Evolutionary conservation across 1,139 yeast genomes (phyloP), one percentile per base, ranked within the genome.

Genomic region (Geotrichum candidum): DNA sequence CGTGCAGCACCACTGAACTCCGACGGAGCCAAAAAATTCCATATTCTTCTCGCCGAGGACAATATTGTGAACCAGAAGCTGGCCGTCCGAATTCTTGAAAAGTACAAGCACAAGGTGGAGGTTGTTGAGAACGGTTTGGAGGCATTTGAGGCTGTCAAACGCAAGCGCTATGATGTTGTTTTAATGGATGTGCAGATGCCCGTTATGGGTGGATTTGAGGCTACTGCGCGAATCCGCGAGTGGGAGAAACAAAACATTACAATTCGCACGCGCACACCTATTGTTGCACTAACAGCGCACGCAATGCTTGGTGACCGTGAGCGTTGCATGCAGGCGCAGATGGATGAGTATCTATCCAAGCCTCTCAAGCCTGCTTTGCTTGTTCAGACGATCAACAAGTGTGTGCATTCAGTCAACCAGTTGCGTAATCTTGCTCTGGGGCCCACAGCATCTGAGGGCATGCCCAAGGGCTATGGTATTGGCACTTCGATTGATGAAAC

Each of bases 151-250:
- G 92, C 92, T 0, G 85, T 88, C 53, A 81, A 85, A 72, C 73
- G 77, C 57, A 84, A 83, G 72, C 80, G 82, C 54, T 89, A 85
- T 72, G 96, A 90, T 71, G 94, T 87, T 58, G 90, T 90, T 18
- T 80, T 90, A 67, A 90, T 90, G 96, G 96, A 90, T 77, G 96
- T 90, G 53, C 96, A 90, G 74, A 90, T 90, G 96, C 96, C 96
- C 6, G 90, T 89, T 9, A 89, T 90, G 95, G 96, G 96, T 54
- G 96, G 96, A 0, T 90, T 90, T 72, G 96, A 90, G 72, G 96
- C 96, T 2, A 89, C 96, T 1, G 90, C 87, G 62, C 83, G 85
- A 73, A 90, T 90, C 61, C 79, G 96, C 68, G 92, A 87, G 72
- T 89, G 95, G 95, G 96, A 90, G 75, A 84, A 82, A 77, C 89